Base-by-base conservation (phyloP, 176 grass and related monocot genomes). In the Avena insularis region DNA sequence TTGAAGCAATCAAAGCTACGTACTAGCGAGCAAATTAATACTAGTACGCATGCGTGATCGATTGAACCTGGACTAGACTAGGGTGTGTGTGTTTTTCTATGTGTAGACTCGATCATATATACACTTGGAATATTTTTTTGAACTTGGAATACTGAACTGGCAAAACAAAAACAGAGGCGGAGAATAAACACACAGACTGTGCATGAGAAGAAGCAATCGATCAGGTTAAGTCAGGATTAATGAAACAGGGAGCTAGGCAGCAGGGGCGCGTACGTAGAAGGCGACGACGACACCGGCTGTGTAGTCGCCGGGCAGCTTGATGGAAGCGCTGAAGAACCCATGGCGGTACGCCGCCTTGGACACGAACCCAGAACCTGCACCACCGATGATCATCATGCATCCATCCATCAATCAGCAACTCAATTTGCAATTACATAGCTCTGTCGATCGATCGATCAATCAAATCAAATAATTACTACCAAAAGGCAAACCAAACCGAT, bases 271-370 rank as follows among this genome's bases (percentile, higher is more conserved):
- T 82, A 97, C 95, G 27, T 97, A 97, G 88, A 97, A 97, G 49
- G 95, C 95, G 43, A 94, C 92, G 59, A 97, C 95, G 81, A 97
- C 92, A 1, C 95, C 95, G 73, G 95, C 89, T 20, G 92, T 97
- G 82, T 94, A 64, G 16, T 87, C 87, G 49, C 77, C 84, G 6
- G 95, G 95, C 80, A 97, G 82, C 82, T 97, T 91, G 87, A 97
- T 93, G 58, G 92, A 91, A 35, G 95, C 95, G 31, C 95, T 90
- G 85, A 97, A 97, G 90, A 91, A 93, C 11, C 95, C 95, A 77
- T 97, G 89, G 83, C 71, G 82, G 89, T 97, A 97, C 19, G 83
- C 77, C 82, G 82, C 48, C 82, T 84, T 91, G 14, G 92, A 97
- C 7, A 97, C 82, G 81, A 97, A 97, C 20, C 95, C 95, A 21